A percentile compares a stretch with the other conserved stretches of the same genome.
phyloP scores from a whole-genome alignment of 345 rosid genomes.

The Aquilaria malaccensis region DNA sequence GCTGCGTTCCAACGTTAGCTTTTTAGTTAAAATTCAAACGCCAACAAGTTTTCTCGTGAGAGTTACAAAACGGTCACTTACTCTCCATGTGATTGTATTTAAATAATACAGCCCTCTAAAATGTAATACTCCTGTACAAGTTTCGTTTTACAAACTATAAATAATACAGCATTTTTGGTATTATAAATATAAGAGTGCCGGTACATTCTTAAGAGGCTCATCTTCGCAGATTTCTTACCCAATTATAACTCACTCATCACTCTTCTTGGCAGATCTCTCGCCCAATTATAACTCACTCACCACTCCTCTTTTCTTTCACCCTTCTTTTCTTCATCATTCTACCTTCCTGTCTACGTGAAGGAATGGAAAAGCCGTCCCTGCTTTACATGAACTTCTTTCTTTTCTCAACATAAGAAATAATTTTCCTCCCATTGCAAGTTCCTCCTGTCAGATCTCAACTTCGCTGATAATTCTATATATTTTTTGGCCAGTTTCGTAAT shows the following conservation, averaged over 20 bases:
- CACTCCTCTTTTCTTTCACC: conserved; percentile 5
- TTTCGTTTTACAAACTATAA: background rate
- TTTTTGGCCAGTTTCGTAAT: conserved; percentile 9
- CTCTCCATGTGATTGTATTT: conserved; percentile 57
- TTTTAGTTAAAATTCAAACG: too few species aligned
- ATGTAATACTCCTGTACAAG: conserved; percentile 6
- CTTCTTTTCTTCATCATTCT: conserved; percentile 37
- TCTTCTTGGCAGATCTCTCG: conserved; percentile 13
- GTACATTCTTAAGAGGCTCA: background rate
- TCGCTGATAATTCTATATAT: conserved; percentile 8
- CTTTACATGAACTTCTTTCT: conserved; percentile 19
- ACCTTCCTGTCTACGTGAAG: conserved; percentile 70
- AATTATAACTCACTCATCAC: conserved; percentile 2
- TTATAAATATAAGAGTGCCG: conserved; percentile 9
- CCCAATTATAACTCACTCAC: conserved; percentile 12
- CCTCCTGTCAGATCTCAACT: conserved; percentile 30
- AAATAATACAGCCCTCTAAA: background rate
- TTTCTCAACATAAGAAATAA: conserved; percentile 20
- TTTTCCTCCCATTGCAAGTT: conserved; percentile 20
- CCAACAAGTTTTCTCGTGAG: too few species aligned
- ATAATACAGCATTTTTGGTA: background rate
- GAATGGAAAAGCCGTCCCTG: conserved; percentile 25
- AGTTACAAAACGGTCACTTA: conserved; percentile 42
- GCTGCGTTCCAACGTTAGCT: conserved; percentile 61
- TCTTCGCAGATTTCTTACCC: conserved; percentile 22